Base-by-base conservation (phyloP, 148 eudicot species). In the Dysphania ambrosioides region DNA sequence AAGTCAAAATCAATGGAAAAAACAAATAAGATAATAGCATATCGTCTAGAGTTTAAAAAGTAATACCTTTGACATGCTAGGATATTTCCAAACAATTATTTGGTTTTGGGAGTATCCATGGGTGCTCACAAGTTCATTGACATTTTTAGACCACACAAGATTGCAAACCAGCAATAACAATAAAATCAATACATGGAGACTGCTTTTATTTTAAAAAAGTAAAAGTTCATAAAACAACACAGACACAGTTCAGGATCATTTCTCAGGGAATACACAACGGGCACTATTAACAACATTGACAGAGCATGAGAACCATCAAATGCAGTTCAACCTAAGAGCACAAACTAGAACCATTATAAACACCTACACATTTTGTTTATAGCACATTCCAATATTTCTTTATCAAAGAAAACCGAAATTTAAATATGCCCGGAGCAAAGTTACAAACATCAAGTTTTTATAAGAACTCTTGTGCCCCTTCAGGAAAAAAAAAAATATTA, bases 21-120 rank as follows among this genome's bases (percentile, higher is more conserved):
- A 44, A 47, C 55, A n/a, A n/a, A n/a, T n/a, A n/a, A 62, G 29
- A 29, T 55, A 10, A 49, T 23, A n/a, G n/a, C 10, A 58, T 19
- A 38, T 26, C 8, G 27, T 31, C 41, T 36, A 66, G 10, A 51
- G 55, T 2, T 24, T 66, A 1, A 69, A 68, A 12, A 26, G n/a
- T 26, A 32, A 27, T 87, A 93, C 98, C 98, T 93, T 93, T 29
- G 96, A 87, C 98, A 93, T 90, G 78, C 86, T 86, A 55, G 96
- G 98, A 81, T 93, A 93, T 84, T 79, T 90, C 96, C 98, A 93
- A 40, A 90, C 96, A 29, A 90, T 81, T 27, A 93, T 87, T 82
- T 93, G 96, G 80, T 93, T 93, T 71, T 93, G 97, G 31, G 97
- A 93, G 79, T 91, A 88, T 62, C 98, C 98, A 72, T 93, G 98